These are phyloP conservation scores for Sonneratia alba DNA, from an alignment of 345 rosid genomes.

Conservation along the genomic window DNA sequence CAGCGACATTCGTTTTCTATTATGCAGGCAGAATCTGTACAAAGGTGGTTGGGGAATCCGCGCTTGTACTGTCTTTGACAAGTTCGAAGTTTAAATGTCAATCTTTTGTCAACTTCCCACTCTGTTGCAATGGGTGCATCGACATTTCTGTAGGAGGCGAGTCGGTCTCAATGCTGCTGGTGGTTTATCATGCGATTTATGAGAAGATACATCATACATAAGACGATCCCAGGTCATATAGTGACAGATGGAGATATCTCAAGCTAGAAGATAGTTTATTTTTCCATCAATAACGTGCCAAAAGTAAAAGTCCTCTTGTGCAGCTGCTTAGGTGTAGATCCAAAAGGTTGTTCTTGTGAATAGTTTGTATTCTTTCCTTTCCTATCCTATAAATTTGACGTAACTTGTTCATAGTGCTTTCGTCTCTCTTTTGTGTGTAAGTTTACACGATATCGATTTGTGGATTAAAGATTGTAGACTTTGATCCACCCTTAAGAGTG, in stretches of 20 bases:
- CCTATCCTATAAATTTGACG: not conserved
- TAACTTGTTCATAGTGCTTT: not conserved
- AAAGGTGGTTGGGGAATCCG: not conserved
- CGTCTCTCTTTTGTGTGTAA: not conserved
- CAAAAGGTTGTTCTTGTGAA: not conserved
- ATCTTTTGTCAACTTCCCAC: not conserved
- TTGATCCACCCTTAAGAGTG: not conserved
- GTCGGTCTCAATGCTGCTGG: not conserved
- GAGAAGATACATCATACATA: not conserved
- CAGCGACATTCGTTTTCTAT: not conserved
- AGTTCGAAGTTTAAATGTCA: not conserved
- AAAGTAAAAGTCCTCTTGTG: too few relatives aligned
- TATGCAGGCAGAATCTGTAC: not conserved
- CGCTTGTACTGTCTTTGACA: not conserved
- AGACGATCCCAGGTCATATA: not conserved
- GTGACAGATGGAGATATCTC: not conserved
- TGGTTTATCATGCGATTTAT: not conserved
- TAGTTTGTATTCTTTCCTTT: not conserved
- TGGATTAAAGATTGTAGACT: constrained; percentile 2
- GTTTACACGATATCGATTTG: not conserved
- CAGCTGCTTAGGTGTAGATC: not conserved
- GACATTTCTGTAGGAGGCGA: not conserved
- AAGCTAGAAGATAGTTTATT: not conserved
- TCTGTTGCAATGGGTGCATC: not conserved
- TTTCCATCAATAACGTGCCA: not conserved